These are phyloP conservation scores for Picochlorum sp. DNA, from an alignment of 139 green algal genomes.

Conservation along the genomic window DNA sequence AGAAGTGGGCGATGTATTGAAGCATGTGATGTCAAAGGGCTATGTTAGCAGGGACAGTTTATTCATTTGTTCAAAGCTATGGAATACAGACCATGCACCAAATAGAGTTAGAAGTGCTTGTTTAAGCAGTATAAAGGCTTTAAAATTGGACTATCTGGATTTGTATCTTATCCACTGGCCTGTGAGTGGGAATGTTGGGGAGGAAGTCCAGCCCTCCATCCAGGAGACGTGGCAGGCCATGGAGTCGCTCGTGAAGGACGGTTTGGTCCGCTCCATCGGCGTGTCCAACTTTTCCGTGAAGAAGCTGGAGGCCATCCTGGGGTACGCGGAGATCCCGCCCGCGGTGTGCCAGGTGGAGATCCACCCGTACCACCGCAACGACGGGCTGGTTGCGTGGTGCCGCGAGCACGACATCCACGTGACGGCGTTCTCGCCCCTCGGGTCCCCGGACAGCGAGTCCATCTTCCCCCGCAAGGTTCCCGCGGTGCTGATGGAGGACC, in stretches of 20 bases:
- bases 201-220: slow-evolving; percentile 33
- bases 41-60: slow-evolving; percentile 38
- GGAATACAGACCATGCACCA: slow-evolving; percentile 25
- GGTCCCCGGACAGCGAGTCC: slow-evolving; percentile 60
- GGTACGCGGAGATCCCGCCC: slow-evolving; percentile 36
- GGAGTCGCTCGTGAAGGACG: slow-evolving; percentile 52
- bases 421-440: slow-evolving; percentile 82
- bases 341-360: slow-evolving; percentile 76
- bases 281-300: slow-evolving; percentile 65
- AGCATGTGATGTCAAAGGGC: slow-evolving; percentile 1
- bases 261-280: slow-evolving; percentile 61
- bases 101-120: slow-evolving; percentile 17
- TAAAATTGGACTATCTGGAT: slow-evolving; percentile 76
- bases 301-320: slow-evolving; percentile 57
- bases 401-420: slow-evolving; percentile 59
- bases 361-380: slow-evolving; percentile 83
- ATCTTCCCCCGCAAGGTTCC: slow-evolving; percentile 48
- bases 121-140: slow-evolving; percentile 46
- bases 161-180: slow-evolving; percentile 75
- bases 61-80: slow-evolving; percentile 62
- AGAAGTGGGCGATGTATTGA: slow-evolving; percentile 30
- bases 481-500: slow-evolving; percentile 51
- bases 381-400: slow-evolving; percentile 45
- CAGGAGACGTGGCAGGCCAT: slow-evolving; percentile 33
- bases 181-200: slow-evolving; percentile 39